phyloP scores from a whole-genome alignment of 257 asterid genomes.

The Nicotiana attenuata region DNA sequence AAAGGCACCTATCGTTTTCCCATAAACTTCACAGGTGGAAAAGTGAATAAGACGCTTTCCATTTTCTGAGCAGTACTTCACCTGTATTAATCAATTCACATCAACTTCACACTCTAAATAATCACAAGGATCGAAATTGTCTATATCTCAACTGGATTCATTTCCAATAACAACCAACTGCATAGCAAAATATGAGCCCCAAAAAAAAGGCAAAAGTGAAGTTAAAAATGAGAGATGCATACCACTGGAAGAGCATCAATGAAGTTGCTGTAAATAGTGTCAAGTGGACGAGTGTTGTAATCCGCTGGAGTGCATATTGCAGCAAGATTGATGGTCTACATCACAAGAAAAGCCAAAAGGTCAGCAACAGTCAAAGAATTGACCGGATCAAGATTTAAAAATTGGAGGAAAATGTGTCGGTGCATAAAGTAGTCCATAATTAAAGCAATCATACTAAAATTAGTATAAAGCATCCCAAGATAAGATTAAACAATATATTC shows the following conservation, averaged over 20 bases:
- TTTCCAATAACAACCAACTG: neutral
- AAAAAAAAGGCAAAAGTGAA: neutral
- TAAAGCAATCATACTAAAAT: neutral
- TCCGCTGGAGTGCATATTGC: conserved; percentile 97
- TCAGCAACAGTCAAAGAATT: neutral
- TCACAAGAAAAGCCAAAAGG: neutral
- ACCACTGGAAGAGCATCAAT: conserved; percentile 93
- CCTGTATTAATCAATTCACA: conserved; percentile 36
- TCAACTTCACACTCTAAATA: neutral
- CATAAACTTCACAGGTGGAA: conserved; percentile 89
- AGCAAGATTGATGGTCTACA: conserved; percentile 75
- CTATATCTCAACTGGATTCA: neutral
- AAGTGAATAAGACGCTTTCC: conserved; percentile 86
- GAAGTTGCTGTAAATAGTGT: conserved; percentile 90
- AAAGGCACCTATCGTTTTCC: conserved; percentile 76
- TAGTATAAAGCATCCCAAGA: neutral
- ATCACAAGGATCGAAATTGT: neutral
- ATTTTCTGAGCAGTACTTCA: conserved; percentile 87
- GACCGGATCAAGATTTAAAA: neutral
- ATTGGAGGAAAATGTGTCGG: neutral
- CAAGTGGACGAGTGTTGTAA: conserved; percentile 90
- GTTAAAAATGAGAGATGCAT: conserved; percentile 14
- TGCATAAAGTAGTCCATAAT: conserved; percentile 4
- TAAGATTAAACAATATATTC: neutral
- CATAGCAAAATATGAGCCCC: neutral